A percentile compares a stretch with the other conserved stretches of the same genome.
Conservation (phyloP, 164 flowering plant genomes). For the Magnolia sinica region DNA sequence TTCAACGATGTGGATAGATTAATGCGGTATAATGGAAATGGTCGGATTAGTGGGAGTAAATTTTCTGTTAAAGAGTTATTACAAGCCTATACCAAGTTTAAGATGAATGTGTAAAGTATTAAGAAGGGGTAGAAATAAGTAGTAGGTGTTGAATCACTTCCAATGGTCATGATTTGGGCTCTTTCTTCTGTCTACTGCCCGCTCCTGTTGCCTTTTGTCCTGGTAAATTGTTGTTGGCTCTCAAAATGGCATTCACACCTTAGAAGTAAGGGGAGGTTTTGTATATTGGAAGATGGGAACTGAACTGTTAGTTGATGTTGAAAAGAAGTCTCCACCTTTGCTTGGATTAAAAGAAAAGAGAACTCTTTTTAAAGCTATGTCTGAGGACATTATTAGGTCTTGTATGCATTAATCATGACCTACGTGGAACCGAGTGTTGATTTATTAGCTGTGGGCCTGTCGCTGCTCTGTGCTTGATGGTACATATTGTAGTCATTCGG, state of each 20-base stretch:
- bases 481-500: too few species aligned
- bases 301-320: background rate
- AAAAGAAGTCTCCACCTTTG: too few species aligned
- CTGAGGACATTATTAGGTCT: too few species aligned
- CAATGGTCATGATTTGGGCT: background rate
- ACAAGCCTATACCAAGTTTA: background rate
- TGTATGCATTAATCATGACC: too few species aligned
- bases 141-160: background rate
- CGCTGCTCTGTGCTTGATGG: too few species aligned
- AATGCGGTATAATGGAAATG: background rate
- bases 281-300: background rate
- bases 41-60: background rate
- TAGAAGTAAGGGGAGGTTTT: background rate
- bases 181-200: background rate
- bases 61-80: background rate
- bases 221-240: background rate
- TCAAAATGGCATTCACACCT: background rate
- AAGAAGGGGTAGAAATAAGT: conserved; percentile 8
- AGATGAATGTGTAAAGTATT: conserved; percentile 15
- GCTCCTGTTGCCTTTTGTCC: background rate
- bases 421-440: too few species aligned
- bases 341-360: too few species aligned
- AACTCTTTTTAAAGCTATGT: too few species aligned
- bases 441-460: too few species aligned
- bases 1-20: background rate